Evolutionary conservation across 495 filamentous ascomycete genomes (phyloP).

Genomic region (Chlorociboria aeruginascens): DNA sequence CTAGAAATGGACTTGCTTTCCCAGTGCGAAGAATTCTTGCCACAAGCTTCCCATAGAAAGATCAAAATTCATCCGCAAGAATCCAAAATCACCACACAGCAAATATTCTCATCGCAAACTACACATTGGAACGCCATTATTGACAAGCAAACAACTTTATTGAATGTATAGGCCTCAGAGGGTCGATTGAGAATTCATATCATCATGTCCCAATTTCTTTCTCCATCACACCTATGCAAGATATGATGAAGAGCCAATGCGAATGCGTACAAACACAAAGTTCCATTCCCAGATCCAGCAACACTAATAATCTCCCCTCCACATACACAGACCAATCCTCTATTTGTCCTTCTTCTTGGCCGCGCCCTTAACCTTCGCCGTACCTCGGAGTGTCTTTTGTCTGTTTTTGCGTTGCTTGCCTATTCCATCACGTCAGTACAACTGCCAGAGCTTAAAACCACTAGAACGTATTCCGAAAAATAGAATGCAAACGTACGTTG

Average conservation of each 20-base stretch:
- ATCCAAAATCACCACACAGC: no score
- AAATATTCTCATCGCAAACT: no score
- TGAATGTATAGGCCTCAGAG: background rate
- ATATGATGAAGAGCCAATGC: slow-evolving; percentile 14
- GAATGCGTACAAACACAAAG: slow-evolving; percentile 17
- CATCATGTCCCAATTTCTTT: slow-evolving; percentile 13
- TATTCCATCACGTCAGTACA: slow-evolving; percentile 24
- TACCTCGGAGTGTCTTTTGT: slow-evolving; percentile 94
- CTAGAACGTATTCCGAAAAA: background rate
- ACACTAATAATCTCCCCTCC: slow-evolving; percentile 13
- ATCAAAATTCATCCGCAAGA: no score
- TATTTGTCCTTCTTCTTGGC: slow-evolving; percentile 61
- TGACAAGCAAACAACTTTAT: background rate
- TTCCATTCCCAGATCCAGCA: slow-evolving; percentile 6
- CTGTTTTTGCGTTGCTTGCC: slow-evolving; percentile 99
- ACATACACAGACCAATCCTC: slow-evolving; percentile 13
- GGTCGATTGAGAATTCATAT: background rate
- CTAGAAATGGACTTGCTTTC: no score
- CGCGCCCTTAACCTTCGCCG: slow-evolving; percentile 78
- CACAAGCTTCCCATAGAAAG: no score
- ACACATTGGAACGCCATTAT: no score
- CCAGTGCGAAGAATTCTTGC: no score
- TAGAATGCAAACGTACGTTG: slow-evolving; percentile 67
- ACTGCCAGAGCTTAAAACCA: background rate
- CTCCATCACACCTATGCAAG: slow-evolving; percentile 5